phyloP scores from a whole-genome alignment of 2,329 filamentous ascomycete genomes.

The Cladosporium sp. region DNA sequence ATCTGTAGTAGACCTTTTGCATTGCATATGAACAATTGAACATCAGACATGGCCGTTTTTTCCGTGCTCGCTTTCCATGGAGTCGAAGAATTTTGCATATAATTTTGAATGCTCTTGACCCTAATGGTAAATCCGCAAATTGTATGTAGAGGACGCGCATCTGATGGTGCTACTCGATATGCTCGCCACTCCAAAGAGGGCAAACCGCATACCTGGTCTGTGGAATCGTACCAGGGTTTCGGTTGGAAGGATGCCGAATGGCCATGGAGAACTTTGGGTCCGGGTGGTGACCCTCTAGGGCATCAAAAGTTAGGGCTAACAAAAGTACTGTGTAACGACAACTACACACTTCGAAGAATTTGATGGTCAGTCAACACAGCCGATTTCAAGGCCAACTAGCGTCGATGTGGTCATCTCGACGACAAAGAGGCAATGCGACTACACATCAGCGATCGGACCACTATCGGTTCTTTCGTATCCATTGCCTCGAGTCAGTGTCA shows the following conservation, averaged over 20 bases:
- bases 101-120: too few relatives aligned
- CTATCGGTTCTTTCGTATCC: too few relatives aligned
- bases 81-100: not conserved
- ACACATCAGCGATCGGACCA: too few relatives aligned
- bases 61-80: not conserved
- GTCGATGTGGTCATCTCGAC: too few relatives aligned
- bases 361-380: too few relatives aligned
- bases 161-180: not conserved
- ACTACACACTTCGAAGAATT: too few relatives aligned
- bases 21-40: slow-evolving; percentile 2
- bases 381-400: too few relatives aligned
- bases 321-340: not conserved
- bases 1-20: slow-evolving; percentile 3
- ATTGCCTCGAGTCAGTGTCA: too few relatives aligned
- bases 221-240: not conserved
- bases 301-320: not conserved
- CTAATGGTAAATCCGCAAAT: too few relatives aligned
- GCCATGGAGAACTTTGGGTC: not conserved
- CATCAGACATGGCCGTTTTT: not conserved
- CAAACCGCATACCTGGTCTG: not conserved
- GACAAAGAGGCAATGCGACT: too few relatives aligned
- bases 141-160: not conserved
- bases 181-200: too few relatives aligned
- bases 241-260: not conserved
- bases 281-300: not conserved